Conservation (phyloP, 2,329 filamentous ascomycete species). For the Hymenoscyphus occultus region DNA sequence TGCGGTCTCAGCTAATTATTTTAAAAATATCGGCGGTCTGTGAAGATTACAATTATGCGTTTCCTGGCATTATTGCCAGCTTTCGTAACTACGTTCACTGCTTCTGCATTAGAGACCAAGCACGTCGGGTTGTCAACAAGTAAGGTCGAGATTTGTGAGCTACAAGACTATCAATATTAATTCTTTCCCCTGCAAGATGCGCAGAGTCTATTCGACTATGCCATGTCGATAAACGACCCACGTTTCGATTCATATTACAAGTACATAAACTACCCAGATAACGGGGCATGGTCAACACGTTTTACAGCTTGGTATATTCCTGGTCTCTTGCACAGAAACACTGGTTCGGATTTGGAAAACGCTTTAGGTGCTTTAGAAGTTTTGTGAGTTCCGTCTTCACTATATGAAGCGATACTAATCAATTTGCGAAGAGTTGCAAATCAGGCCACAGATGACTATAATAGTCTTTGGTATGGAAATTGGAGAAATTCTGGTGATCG, state of each 20-base stretch:
- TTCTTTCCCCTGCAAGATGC: constrained; percentile 30
- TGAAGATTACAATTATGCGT: neutral
- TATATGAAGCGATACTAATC: constrained; percentile 24
- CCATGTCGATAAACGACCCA: constrained; percentile 41
- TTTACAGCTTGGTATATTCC: constrained; percentile 57
- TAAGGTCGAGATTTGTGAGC: neutral
- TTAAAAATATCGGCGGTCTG: too few relatives aligned
- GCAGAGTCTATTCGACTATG: constrained; percentile 41
- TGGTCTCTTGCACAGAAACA: constrained; percentile 54
- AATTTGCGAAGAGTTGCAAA: constrained; percentile 35
- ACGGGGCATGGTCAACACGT: constrained; percentile 42
- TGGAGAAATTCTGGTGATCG: constrained; percentile 42
- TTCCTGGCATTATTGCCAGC: neutral
- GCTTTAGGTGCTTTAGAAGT: constrained; percentile 51
- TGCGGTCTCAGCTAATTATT: too few relatives aligned
- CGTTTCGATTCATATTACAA: constrained; percentile 44
- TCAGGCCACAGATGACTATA: constrained; percentile 40
- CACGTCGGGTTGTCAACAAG: neutral
- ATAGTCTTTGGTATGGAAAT: constrained; percentile 43
- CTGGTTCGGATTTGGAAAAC: constrained; percentile 46
- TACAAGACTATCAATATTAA: neutral
- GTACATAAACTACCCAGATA: constrained; percentile 42
- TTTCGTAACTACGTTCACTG: neutral
- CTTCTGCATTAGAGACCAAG: neutral
- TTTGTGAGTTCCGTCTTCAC: neutral